phyloP scores from a whole-genome alignment of 2,329 filamentous ascomycete species.

The Biscogniauxia marginata region DNA sequence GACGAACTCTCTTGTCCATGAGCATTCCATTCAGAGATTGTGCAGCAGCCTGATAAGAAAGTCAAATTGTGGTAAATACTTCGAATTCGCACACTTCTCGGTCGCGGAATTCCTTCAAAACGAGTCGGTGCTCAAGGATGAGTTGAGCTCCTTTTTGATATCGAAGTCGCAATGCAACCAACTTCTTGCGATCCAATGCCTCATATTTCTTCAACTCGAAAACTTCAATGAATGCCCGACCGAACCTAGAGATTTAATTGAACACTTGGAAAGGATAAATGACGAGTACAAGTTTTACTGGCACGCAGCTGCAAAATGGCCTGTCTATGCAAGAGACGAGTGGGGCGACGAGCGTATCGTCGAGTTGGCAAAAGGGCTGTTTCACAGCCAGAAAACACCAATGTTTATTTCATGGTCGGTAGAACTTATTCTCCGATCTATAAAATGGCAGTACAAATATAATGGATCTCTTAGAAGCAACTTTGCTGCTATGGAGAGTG shows the following conservation, averaged over 20 bases:
- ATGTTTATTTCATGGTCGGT: slow-evolving; percentile 10
- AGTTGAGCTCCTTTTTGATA: slow-evolving; percentile 10
- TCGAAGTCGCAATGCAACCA: slow-evolving; percentile 3
- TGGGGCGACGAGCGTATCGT: not conserved
- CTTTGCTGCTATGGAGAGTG: not conserved
- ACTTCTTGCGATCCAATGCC: slow-evolving; percentile 8
- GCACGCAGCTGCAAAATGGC: not conserved
- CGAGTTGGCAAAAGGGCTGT: slow-evolving; percentile 7
- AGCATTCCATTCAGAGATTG: slow-evolving; percentile 1
- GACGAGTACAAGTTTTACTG: not conserved
- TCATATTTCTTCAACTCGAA: slow-evolving; percentile 16
- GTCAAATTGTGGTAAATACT: slow-evolving; percentile 4
- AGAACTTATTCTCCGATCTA: not conserved
- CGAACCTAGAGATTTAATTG: not conserved
- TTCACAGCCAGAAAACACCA: slow-evolving; percentile 5
- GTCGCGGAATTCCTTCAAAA: slow-evolving; percentile 18
- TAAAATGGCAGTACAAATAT: no score
- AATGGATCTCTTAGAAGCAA: no score
- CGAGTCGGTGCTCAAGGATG: not conserved
- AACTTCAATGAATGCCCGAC: slow-evolving; percentile 7
- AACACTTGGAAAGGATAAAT: not conserved
- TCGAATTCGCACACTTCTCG: slow-evolving; percentile 23
- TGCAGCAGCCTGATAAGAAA: slow-evolving; percentile 22
- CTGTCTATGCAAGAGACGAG: not conserved
- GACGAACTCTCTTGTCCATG: slow-evolving; percentile 1